Percentiles rank a stretch among this genome's conserved stretches.
phyloP scores from a whole-genome alignment of 306 rosid genomes.

The Pyrus bretschneideri region DNA sequence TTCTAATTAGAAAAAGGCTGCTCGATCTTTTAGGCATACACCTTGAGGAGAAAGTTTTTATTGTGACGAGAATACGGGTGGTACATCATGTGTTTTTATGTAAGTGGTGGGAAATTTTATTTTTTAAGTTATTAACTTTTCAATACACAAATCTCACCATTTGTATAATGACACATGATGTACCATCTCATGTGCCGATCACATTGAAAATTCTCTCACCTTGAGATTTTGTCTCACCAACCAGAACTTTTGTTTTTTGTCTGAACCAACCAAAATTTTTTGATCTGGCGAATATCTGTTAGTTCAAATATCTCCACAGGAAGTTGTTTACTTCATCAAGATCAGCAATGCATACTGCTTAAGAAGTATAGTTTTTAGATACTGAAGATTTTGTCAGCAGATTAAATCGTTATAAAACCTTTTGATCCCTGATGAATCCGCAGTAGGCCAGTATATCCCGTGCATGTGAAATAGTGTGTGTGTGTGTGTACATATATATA shows the following conservation, averaged over 20 bases:
- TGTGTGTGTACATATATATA: no score
- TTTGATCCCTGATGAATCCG: background rate
- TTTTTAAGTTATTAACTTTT: no score
- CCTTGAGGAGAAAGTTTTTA: background rate
- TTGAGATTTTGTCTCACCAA: background rate
- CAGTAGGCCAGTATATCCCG: slow-evolving; percentile 20
- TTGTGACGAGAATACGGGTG: no score
- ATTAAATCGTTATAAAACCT: background rate
- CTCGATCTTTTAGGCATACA: background rate
- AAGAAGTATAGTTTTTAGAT: background rate
- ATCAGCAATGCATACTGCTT: no score
- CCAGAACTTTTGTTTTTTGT: background rate
- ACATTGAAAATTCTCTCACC: background rate
- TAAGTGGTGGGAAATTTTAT: no score
- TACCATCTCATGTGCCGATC: no score
- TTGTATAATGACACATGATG: no score
- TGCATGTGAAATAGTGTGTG: slow-evolving; percentile 2
- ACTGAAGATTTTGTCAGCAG: slow-evolving; percentile 2
- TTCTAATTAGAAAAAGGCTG: background rate
- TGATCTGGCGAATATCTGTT: slow-evolving; percentile 11
- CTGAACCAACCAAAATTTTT: background rate
- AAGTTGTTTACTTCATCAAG: background rate
- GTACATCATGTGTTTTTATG: no score
- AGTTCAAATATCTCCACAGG: background rate
- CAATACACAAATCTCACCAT: no score